These are phyloP conservation scores for Neoarthrinium moseri DNA, from an alignment of 2,329 filamentous ascomycete genomes.

Conservation along the genomic window DNA sequence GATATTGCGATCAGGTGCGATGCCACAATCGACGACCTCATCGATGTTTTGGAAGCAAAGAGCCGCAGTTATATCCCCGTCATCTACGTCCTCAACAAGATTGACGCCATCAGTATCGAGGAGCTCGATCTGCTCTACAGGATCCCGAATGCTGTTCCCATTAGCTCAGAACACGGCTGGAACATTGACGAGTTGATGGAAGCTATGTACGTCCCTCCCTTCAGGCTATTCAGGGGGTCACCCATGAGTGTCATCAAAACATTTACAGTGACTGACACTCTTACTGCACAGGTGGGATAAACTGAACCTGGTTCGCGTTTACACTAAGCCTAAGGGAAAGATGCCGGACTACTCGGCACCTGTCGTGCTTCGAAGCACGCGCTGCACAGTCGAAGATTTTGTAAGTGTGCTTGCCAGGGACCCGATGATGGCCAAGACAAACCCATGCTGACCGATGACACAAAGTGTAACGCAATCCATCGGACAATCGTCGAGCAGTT, in stretches of 20 bases:
- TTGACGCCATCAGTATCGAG: conserved; percentile 96
- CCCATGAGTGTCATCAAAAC: neutral
- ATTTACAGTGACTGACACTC: neutral
- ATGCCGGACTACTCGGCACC: conserved; percentile 89
- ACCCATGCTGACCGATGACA: conserved; percentile 35
- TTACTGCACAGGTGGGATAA: conserved; percentile 84
- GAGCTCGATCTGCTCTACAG: conserved; percentile 94
- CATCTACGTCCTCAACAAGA: conserved; percentile 98
- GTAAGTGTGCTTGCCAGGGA: conserved; percentile 55
- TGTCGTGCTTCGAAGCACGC: conserved; percentile 79
- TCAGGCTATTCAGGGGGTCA: neutral
- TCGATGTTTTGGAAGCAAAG: conserved; percentile 93
- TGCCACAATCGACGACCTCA: conserved; percentile 94
- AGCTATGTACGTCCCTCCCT: conserved; percentile 63
- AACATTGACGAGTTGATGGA: conserved; percentile 97
- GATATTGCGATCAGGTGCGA: conserved; percentile 98
- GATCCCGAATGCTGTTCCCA: conserved; percentile 94
- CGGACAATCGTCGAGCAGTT: conserved; percentile 95
- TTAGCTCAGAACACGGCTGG: conserved; percentile 97
- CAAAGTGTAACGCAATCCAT: conserved; percentile 93
- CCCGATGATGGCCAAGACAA: conserved; percentile 13
- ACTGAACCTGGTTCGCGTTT: conserved; percentile 84
- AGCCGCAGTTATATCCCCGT: conserved; percentile 97
- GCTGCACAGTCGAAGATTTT: conserved; percentile 94
- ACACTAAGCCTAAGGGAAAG: conserved; percentile 97